Percentiles rank a stretch among this genome's conserved stretches.
These are phyloP conservation scores for Ziziphus jujuba DNA, from an alignment of 306 rosid species.

Conservation along the genomic window DNA sequence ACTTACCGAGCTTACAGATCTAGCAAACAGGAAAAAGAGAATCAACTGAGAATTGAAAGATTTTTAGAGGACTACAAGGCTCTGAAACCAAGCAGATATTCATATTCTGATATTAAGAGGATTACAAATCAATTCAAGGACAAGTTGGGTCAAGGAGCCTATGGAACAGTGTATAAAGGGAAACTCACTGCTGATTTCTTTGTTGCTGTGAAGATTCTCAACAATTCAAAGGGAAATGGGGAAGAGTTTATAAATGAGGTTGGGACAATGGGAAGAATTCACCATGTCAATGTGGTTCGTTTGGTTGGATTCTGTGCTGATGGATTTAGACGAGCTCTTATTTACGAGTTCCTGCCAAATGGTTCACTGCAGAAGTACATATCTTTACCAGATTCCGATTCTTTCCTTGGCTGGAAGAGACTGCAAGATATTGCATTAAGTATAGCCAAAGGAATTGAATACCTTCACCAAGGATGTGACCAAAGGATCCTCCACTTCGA, in stretches of 20 bases:
- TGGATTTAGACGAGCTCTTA: neutral
- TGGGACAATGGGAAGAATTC: constrained; percentile 2
- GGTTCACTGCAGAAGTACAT: constrained; percentile 3
- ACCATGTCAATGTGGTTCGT: neutral
- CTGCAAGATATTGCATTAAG: neutral
- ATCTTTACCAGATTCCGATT: neutral
- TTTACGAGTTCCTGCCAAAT: constrained; percentile 4
- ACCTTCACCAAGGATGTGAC: constrained; percentile 15
- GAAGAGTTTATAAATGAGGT: constrained; percentile 13
- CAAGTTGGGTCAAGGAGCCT: constrained; percentile 20
- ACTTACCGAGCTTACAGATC: constrained; percentile 6
- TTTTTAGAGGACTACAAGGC: constrained; percentile 15
- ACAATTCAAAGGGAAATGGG: constrained; percentile 1
- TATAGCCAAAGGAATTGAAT: constrained; percentile 12
- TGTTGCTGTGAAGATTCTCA: constrained; percentile 19
- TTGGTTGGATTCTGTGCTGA: neutral
- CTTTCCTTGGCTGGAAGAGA: neutral
- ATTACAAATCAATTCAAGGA: constrained; percentile 14
- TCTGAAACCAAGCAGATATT: constrained; percentile 17
- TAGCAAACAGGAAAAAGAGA: constrained; percentile 5
- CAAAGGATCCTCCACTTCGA: constrained; percentile 4
- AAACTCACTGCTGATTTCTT: neutral
- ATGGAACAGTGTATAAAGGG: constrained; percentile 17
- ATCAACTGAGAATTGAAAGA: neutral
- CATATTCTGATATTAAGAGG: constrained; percentile 12